Conservation (phyloP, 31 red algal species). For the Endocladia muricata region DNA sequence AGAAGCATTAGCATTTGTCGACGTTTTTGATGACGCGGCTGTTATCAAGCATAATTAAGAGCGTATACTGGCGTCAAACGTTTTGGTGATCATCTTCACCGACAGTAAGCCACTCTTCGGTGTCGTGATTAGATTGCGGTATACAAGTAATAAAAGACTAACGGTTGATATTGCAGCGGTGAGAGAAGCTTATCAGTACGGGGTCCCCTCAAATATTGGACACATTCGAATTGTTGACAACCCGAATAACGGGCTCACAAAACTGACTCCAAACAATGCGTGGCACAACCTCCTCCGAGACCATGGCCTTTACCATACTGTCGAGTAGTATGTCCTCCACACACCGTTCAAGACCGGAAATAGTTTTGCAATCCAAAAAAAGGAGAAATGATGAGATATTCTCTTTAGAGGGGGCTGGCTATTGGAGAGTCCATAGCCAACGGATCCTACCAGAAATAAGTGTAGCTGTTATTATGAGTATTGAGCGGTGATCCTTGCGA, state of each 20-base stretch:
- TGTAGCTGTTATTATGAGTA: too few species aligned
- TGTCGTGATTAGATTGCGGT: neutral
- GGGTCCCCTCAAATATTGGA: conserved; percentile 12
- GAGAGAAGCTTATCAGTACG: conserved; percentile 1
- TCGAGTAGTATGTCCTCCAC: conserved; percentile 12
- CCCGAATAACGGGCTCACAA: neutral
- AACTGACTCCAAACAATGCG: neutral
- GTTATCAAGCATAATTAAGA: conserved; percentile 12
- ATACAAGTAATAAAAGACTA: neutral
- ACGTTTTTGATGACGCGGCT: conserved; percentile 4
- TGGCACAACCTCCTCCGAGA: neutral
- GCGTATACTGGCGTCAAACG: neutral
- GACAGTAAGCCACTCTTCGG: conserved; percentile 4
- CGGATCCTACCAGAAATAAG: too few species aligned
- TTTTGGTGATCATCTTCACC: conserved; percentile 3
- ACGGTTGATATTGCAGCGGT: neutral
- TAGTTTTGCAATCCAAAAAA: too few species aligned
- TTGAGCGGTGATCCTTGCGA: too few species aligned
- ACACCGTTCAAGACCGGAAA: too few species aligned
- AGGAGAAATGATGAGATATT: too few species aligned
- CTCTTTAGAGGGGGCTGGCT: too few species aligned
- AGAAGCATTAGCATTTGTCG: conserved; percentile 7
- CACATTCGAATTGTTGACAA: conserved; percentile 8
- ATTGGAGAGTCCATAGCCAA: too few species aligned
- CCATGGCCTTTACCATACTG: neutral